A percentile compares a stretch with the other conserved stretches of the same genome.
Evolutionary conservation across 306 rosid species (phyloP).

Genomic region (Datisca glomerata): DNA sequence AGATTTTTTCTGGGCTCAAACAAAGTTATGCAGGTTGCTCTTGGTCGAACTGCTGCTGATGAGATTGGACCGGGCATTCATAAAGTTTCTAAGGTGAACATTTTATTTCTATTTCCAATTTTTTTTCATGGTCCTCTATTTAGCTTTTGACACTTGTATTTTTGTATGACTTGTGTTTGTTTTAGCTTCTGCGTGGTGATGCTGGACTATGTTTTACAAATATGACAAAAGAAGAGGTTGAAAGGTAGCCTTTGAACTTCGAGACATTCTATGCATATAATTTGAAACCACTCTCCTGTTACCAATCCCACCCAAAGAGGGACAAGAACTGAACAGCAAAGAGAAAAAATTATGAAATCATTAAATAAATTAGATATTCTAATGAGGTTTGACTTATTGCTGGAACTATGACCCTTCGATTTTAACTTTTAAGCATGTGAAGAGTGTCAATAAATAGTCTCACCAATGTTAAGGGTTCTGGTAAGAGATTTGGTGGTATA

Average conservation of each 20-base stretch:
- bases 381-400: no score
- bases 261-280: background rate
- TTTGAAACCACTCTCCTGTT: no score
- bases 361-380: no score
- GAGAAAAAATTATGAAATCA: no score
- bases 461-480: no score
- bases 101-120: background rate
- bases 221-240: conserved; percentile 67
- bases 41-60: conserved; percentile 69
- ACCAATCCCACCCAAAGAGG: no score
- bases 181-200: conserved; percentile 73
- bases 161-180: conserved; percentile 1
- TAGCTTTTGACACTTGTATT: background rate
- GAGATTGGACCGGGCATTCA: conserved; percentile 45
- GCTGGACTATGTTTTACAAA: conserved; percentile 72
- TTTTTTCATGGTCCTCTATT: background rate
- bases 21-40: conserved; percentile 86
- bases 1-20: conserved; percentile 90
- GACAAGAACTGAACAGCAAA: no score
- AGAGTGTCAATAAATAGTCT: no score
- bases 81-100: conserved; percentile 70
- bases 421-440: no score
- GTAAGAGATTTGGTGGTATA: no score
- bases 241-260: conserved; percentile 36
- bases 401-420: no score